A percentile compares a stretch with the other conserved stretches of the same genome.
phyloP scores from a whole-genome alignment of 768 basidiomycete species.

The Pisolithus microcarpus region DNA sequence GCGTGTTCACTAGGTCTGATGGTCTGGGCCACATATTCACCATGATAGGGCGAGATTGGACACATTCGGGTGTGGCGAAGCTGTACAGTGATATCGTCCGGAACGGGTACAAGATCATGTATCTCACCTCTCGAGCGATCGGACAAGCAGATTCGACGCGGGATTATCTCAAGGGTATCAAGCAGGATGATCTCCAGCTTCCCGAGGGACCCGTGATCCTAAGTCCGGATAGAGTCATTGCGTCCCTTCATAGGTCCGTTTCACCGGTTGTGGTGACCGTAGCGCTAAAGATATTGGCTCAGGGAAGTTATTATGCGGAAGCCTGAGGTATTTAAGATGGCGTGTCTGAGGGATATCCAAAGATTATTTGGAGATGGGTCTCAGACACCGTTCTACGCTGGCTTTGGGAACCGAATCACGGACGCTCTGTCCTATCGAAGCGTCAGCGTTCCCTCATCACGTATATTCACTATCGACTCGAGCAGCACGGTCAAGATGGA shows the following conservation, averaged over 20 bases:
- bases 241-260: slow-evolving; percentile 82
- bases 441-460: slow-evolving; percentile 87
- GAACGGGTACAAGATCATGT: slow-evolving; percentile 98
- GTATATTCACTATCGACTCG: slow-evolving; percentile 97
- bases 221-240: slow-evolving; percentile 95
- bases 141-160: slow-evolving; percentile 97
- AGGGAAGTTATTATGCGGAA: slow-evolving; percentile 99
- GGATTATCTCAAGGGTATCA: slow-evolving; percentile 90
- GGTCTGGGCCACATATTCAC: slow-evolving; percentile 95
- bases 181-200: slow-evolving; percentile 92
- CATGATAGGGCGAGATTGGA: slow-evolving; percentile 98
- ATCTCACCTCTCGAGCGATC: slow-evolving; percentile 93
- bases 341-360: slow-evolving; percentile 91
- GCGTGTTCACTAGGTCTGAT: slow-evolving; percentile 60
- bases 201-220: slow-evolving; percentile 98
- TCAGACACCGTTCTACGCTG: slow-evolving; percentile 86
- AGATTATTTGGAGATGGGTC: slow-evolving; percentile 72
- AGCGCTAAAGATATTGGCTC: background rate
- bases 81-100: slow-evolving; percentile 91
- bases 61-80: slow-evolving; percentile 93
- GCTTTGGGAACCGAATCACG: slow-evolving; percentile 97
- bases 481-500: slow-evolving; percentile 96
- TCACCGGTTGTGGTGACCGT: background rate
- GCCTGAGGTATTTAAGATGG: slow-evolving; percentile 99
- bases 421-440: slow-evolving; percentile 97